Evolutionary conservation across 495 filamentous ascomycete genomes (phyloP).

Genomic region (Poronia punctata): DNA sequence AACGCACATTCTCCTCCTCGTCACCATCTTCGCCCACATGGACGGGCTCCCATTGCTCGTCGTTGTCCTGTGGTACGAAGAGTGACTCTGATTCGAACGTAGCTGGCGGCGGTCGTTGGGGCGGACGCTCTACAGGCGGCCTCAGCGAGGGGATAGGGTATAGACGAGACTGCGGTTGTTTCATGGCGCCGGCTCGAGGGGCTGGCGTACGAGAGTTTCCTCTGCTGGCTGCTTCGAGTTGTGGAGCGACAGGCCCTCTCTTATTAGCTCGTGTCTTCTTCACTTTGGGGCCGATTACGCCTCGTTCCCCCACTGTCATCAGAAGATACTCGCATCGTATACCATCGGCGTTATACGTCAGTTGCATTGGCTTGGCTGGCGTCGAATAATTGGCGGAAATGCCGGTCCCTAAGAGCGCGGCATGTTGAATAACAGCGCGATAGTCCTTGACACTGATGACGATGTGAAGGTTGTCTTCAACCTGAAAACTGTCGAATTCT

Average conservation of each 20-base stretch:
- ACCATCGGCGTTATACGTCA: slow-evolving; percentile 68
- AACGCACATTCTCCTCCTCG: slow-evolving; percentile 47
- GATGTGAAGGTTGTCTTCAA: slow-evolving; percentile 71
- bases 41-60: slow-evolving; percentile 78
- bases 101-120: slow-evolving; percentile 48
- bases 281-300: slow-evolving; percentile 32
- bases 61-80: slow-evolving; percentile 67
- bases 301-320: slow-evolving; percentile 85
- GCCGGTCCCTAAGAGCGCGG: slow-evolving; percentile 62
- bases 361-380: slow-evolving; percentile 75
- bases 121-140: slow-evolving; percentile 25
- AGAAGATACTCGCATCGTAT: slow-evolving; percentile 81
- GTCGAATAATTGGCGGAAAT: slow-evolving; percentile 73
- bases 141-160: slow-evolving; percentile 23
- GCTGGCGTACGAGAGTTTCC: slow-evolving; percentile 26
- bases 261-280: slow-evolving; percentile 27
- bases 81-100: slow-evolving; percentile 66
- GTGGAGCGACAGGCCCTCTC: slow-evolving; percentile 22
- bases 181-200: slow-evolving; percentile 6
- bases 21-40: slow-evolving; percentile 64
- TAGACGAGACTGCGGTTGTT: slow-evolving; percentile 12
- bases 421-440: slow-evolving; percentile 80
- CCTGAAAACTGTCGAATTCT: slow-evolving; percentile 78
- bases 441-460: slow-evolving; percentile 93
- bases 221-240: slow-evolving; percentile 32